A percentile compares a stretch with the other conserved stretches of the same genome.
These are phyloP conservation scores for Puccinia polysora DNA, from an alignment of 1,284 basidiomycete species.

Conservation along the genomic window DNA sequence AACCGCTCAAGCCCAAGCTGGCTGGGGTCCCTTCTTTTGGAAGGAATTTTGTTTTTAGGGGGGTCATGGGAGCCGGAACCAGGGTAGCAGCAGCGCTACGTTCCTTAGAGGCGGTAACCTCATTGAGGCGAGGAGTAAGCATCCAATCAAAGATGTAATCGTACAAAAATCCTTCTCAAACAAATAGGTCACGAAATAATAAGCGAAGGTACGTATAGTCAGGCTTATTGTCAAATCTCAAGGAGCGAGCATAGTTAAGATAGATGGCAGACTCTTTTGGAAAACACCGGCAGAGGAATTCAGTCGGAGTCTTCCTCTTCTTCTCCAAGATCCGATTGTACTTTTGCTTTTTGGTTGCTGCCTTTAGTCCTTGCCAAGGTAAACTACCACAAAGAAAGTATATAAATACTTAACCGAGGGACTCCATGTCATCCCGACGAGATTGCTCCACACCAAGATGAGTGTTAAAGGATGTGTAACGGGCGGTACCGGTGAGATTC, in stretches of 20 bases:
- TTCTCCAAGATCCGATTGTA: slow-evolving; percentile 99
- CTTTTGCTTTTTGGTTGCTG: no score
- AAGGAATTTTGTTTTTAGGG: background rate
- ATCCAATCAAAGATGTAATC: slow-evolving; percentile 99
- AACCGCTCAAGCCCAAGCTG: background rate
- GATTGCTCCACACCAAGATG: no score
- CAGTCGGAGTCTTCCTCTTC: slow-evolving; percentile 98
- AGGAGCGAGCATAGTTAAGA: slow-evolving; percentile 91
- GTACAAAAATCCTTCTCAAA: slow-evolving; percentile 94
- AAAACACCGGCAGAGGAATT: slow-evolving; percentile 90
- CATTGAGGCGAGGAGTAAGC: slow-evolving; percentile 55
- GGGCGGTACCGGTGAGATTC: no score
- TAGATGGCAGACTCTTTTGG: slow-evolving; percentile 97
- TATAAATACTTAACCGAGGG: no score
- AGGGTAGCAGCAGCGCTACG: background rate
- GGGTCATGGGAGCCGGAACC: background rate
- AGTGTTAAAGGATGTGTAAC: no score
- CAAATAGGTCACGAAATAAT: slow-evolving; percentile 94
- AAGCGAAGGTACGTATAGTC: slow-evolving; percentile 97
- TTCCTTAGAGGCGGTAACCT: background rate
- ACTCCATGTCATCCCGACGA: no score
- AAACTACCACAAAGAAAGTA: no score
- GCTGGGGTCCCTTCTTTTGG: background rate
- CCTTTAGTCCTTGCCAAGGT: no score
- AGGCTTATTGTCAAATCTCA: slow-evolving; percentile 92